phyloP scores from a whole-genome alignment of 1,284 basidiomycete genomes.

The Austropuccinia psidii region DNA sequence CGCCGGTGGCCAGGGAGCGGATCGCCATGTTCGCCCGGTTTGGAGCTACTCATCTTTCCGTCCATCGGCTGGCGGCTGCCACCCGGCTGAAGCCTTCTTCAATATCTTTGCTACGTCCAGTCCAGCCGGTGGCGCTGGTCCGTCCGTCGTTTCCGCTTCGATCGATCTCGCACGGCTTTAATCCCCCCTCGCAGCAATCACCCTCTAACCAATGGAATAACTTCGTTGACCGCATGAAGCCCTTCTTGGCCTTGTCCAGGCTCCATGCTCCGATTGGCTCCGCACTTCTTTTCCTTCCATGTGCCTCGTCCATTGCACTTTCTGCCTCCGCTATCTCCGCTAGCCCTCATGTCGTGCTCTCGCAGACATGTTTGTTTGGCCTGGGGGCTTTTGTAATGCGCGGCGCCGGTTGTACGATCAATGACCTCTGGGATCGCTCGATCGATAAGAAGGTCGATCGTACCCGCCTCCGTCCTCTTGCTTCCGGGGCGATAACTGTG shows the following conservation, averaged over 20 bases:
- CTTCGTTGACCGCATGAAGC: too few species aligned
- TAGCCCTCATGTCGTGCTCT: slow-evolving; percentile 61
- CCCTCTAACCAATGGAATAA: too few species aligned
- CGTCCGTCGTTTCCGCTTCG: too few species aligned
- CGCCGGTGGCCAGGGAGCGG: too few species aligned
- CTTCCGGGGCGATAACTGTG: slow-evolving; percentile 69
- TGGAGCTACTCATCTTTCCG: too few species aligned
- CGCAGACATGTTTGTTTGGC: slow-evolving; percentile 75
- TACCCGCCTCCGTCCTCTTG: slow-evolving; percentile 63
- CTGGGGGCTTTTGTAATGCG: slow-evolving; percentile 90
- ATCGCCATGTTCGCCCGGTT: too few species aligned
- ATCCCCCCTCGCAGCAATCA: too few species aligned
- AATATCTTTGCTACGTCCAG: too few species aligned
- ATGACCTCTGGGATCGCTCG: slow-evolving; percentile 95
- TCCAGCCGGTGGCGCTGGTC: too few species aligned
- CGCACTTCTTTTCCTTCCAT: slow-evolving; percentile 31
- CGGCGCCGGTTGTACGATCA: slow-evolving; percentile 96
- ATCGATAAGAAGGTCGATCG: slow-evolving; percentile 83
- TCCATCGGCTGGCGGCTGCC: too few species aligned
- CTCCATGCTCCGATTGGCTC: slow-evolving; percentile 8
- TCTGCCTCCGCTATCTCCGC: slow-evolving; percentile 67
- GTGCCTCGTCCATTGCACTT: slow-evolving; percentile 91
- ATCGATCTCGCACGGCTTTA: too few species aligned
- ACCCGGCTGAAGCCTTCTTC: too few species aligned
- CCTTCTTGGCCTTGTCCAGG: slow-evolving; percentile 17